Base-by-base conservation (phyloP, 1,284 basidiomycete genomes). In the Leccinum laetum region DNA sequence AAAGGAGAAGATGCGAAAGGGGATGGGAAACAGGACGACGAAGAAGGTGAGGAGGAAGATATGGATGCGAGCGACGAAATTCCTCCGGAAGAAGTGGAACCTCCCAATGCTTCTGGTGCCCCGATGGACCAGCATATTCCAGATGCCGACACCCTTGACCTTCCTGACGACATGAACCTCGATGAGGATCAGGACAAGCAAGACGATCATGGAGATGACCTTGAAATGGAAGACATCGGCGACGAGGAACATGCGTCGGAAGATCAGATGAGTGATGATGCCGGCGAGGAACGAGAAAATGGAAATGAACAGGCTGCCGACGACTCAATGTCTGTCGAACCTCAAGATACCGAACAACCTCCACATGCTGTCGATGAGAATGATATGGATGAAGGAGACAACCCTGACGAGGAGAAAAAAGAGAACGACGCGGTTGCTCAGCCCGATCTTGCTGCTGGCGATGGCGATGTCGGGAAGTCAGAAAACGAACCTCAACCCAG, bases 121-220 rank as follows among this genome's bases (percentile, higher is more conserved):
- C 86, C 91, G 3, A 84, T 93, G 76, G 89, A 93, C 68, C 84
- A 92, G 26, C 82, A 88, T 66, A 78, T 93, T 63, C 88, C 85
- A 24, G 92, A 96, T 70, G 89, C 88, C 6, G 84, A 95, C 62
- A 89, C 87, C 4, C 83, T 97, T 60, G 92, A 96, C 71, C 82
- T 96, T 14, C 95, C 95, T 0, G 93, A 95, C 49, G 89, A 95
- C 70, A 82, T 96, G 76, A 82, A 94, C 64, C 78, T 96, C 6
- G 87, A 79, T n/a, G 75, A 69, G 39, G 71, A 67, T 24, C 79
- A 81, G 49, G 79, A 79, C 56, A 80, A 79, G 21, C 66, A 63
- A 16, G 77, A 79, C 37, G 74, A 78, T 29, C 71, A 74, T 3
- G 70, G 14, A 29, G 81, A 77, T 56, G 77, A 79, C 32, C 53